phyloP scores from a whole-genome alignment of 2,329 filamentous ascomycete genomes.

The Pseudocercospora pini-densiflorae region DNA sequence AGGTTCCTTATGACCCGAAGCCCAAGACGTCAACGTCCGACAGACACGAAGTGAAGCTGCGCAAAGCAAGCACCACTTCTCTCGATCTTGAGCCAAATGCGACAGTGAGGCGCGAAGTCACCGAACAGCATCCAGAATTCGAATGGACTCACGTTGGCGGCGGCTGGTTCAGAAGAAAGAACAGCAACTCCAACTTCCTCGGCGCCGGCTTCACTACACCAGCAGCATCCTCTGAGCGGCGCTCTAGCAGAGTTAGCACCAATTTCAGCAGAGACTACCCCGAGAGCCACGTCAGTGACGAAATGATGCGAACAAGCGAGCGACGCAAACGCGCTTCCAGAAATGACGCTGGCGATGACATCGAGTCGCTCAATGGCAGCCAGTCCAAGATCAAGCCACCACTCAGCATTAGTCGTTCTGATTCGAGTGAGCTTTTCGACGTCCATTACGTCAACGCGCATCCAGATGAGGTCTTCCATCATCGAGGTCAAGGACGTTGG shows the following conservation, averaged over 20 bases:
- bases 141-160: slow-evolving; percentile 31
- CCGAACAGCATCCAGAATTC: slow-evolving; percentile 24
- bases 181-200: slow-evolving; percentile 15
- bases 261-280: slow-evolving; percentile 23
- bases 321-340: slow-evolving; percentile 25
- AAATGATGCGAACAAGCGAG: slow-evolving; percentile 21
- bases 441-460: slow-evolving; percentile 32
- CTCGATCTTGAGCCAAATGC: slow-evolving; percentile 1
- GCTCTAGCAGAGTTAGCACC: slow-evolving; percentile 27
- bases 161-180: slow-evolving; percentile 29
- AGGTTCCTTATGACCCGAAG: neutral
- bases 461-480: slow-evolving; percentile 34
- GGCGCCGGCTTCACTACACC: slow-evolving; percentile 16
- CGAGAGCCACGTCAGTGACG: slow-evolving; percentile 22
- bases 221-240: slow-evolving; percentile 27
- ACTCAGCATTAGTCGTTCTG: slow-evolving; percentile 17
- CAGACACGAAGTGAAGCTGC: slow-evolving; percentile 2
- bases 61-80: neutral
- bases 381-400: slow-evolving; percentile 15
- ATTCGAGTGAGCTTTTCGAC: slow-evolving; percentile 25
- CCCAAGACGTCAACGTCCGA: neutral
- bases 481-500: slow-evolving; percentile 34
- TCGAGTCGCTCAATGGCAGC: slow-evolving; percentile 15
- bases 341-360: slow-evolving; percentile 9
- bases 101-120: slow-evolving; percentile 9